Conservation (phyloP, 345 rosid genomes). For the Dipteronia sinensis region DNA sequence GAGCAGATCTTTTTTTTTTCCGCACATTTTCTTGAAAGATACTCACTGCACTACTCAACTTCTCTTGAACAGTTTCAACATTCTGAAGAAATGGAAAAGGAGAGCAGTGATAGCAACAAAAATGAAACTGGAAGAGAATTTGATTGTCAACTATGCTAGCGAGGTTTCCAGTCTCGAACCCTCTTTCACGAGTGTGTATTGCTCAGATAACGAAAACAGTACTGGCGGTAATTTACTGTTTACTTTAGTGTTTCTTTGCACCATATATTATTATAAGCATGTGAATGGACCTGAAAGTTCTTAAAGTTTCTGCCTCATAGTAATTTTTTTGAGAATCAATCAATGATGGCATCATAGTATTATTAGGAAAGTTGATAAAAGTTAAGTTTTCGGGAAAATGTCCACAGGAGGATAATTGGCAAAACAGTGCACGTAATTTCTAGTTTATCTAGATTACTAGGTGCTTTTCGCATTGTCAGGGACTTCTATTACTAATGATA, state of each 20-base stretch:
- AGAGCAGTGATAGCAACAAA: constrained; percentile 44
- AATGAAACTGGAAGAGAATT: constrained; percentile 40
- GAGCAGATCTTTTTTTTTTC: neutral
- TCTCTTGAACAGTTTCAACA: constrained; percentile 30
- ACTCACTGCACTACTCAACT: neutral
- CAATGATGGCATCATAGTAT: neutral
- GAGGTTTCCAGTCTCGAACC: constrained; percentile 49
- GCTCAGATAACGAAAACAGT: constrained; percentile 36
- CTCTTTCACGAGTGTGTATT: constrained; percentile 36
- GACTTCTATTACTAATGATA: neutral
- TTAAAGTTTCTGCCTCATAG: too few relatives aligned
- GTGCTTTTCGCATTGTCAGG: neutral
- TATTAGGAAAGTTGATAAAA: neutral
- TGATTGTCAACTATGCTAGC: constrained; percentile 34
- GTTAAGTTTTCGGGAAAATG: neutral
- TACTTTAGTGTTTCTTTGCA: neutral
- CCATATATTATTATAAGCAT: neutral
- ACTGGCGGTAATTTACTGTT: constrained; percentile 23
- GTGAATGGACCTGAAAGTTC: neutral
- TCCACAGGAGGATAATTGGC: neutral
- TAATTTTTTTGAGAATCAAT: neutral
- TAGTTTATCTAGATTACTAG: neutral
- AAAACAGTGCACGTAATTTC: neutral
- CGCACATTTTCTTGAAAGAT: neutral
- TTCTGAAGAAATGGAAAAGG: constrained; percentile 42